phyloP scores from a whole-genome alignment of 2,329 filamentous ascomycete species.

The Arthrobotrys pseudoclavata region DNA sequence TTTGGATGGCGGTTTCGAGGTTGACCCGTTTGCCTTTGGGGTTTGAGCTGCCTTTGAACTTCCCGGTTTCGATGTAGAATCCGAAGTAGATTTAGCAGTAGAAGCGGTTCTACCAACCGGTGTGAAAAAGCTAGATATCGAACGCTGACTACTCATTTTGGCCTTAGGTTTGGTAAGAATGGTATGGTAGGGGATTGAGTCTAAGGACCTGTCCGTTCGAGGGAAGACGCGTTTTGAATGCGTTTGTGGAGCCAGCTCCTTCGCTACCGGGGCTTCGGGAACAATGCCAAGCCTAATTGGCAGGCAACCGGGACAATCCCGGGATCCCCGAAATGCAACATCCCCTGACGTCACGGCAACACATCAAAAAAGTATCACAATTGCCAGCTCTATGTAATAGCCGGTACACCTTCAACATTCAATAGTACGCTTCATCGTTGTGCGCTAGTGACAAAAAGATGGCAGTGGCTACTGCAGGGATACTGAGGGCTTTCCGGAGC shows the following conservation, averaged over 20 bases:
- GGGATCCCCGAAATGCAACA: slow-evolving; percentile 26
- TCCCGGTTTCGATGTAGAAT: slow-evolving; percentile 14
- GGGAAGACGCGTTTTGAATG: slow-evolving; percentile 56
- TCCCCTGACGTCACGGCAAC: slow-evolving; percentile 33
- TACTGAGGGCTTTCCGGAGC: too few species aligned
- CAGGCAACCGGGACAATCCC: background rate
- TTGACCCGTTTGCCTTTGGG: slow-evolving; percentile 26
- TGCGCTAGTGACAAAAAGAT: too few species aligned
- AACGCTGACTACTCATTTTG: slow-evolving; percentile 51
- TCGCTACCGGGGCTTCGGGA: slow-evolving; percentile 34
- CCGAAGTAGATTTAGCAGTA: slow-evolving; percentile 22
- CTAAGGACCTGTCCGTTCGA: slow-evolving; percentile 5
- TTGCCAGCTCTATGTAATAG: background rate
- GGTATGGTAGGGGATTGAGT: slow-evolving; percentile 9
- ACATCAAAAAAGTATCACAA: background rate
- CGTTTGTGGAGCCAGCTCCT: slow-evolving; percentile 24
- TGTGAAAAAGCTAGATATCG: slow-evolving; percentile 55
- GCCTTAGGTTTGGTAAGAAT: background rate
- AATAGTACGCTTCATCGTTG: background rate
- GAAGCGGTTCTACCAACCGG: slow-evolving; percentile 35
- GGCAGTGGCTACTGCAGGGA: too few species aligned
- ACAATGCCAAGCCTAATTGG: slow-evolving; percentile 11
- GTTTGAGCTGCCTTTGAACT: slow-evolving; percentile 36
- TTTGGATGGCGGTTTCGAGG: slow-evolving; percentile 11
- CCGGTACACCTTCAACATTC: background rate